Conservation (phyloP, 2,329 filamentous ascomycete species). For the Fusarium lateritium region DNA sequence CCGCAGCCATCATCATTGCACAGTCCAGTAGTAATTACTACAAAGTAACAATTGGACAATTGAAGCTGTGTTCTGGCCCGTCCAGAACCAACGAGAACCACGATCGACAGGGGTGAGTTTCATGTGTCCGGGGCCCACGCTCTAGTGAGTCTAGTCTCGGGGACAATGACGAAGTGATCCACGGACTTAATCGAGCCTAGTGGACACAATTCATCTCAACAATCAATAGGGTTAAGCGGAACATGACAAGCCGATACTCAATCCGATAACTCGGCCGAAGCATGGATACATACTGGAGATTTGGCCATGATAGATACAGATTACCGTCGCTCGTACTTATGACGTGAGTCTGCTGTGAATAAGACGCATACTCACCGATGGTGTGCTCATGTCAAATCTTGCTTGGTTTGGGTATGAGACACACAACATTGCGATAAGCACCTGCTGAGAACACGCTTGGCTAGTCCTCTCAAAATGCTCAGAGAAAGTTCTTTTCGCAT, state of each 20-base stretch:
- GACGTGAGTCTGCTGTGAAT: neutral
- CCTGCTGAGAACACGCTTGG: no score
- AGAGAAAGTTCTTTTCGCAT: no score
- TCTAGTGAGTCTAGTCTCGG: constrained; percentile 1
- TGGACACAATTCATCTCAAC: constrained; percentile 10
- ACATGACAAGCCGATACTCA: constrained; percentile 10
- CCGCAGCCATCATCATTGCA: neutral
- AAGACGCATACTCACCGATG: rapidly evolving
- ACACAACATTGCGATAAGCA: no score
- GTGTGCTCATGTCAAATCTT: neutral
- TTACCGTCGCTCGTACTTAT: neutral
- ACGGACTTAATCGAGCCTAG: constrained; percentile 9
- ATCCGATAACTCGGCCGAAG: constrained; percentile 18
- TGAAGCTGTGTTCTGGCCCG: neutral
- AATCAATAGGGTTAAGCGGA: constrained; percentile 16
- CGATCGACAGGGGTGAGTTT: constrained; percentile 34
- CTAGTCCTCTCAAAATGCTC: no score
- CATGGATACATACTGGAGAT: constrained; percentile 2
- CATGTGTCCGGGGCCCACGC: constrained; percentile 18
- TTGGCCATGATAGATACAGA: neutral
- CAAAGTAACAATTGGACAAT: neutral
- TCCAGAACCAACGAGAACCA: constrained; percentile 12
- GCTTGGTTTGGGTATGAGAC: no score
- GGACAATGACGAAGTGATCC: neutral
- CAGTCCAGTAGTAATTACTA: no score